phyloP scores from a whole-genome alignment of 768 basidiomycete genomes.

The Pisolithus albus region DNA sequence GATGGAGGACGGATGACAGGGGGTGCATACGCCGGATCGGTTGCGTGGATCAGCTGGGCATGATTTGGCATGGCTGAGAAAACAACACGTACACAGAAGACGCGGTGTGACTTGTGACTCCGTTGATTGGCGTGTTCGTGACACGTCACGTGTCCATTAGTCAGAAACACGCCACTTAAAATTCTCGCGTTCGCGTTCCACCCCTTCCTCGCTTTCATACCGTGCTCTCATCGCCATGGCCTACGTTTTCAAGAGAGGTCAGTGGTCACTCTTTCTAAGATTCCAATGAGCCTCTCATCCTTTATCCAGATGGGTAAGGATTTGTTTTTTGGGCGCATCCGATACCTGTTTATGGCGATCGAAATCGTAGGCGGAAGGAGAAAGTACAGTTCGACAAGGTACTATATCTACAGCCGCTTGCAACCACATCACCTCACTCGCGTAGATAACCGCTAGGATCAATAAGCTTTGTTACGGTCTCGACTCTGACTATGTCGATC shows the following conservation, averaged over 20 bases:
- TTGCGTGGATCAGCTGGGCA: slow-evolving; percentile 24
- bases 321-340: slow-evolving; percentile 19
- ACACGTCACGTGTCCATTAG: slow-evolving; percentile 21
- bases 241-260: slow-evolving; percentile 55
- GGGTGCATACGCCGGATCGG: slow-evolving; percentile 36
- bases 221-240: slow-evolving; percentile 29
- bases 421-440: slow-evolving; percentile 10
- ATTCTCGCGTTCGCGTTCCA: slow-evolving; percentile 22
- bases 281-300: slow-evolving; percentile 7
- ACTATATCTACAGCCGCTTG: slow-evolving; percentile 15
- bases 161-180: slow-evolving; percentile 23
- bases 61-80: slow-evolving; percentile 19
- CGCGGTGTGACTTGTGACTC: slow-evolving; percentile 25
- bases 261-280: slow-evolving; percentile 12
- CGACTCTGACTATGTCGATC: slow-evolving; percentile 85
- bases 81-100: slow-evolving; percentile 9
- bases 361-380: slow-evolving; percentile 64
- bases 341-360: slow-evolving; percentile 5
- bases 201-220: slow-evolving; percentile 5
- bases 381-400: slow-evolving; percentile 93
- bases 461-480: slow-evolving; percentile 94
- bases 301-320: slow-evolving; percentile 41
- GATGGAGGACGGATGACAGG: slow-evolving; percentile 42
- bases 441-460: slow-evolving; percentile 78
- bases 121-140: slow-evolving; percentile 27